phyloP scores from a whole-genome alignment of 768 basidiomycete genomes.

The Guyanaporus albipodus region DNA sequence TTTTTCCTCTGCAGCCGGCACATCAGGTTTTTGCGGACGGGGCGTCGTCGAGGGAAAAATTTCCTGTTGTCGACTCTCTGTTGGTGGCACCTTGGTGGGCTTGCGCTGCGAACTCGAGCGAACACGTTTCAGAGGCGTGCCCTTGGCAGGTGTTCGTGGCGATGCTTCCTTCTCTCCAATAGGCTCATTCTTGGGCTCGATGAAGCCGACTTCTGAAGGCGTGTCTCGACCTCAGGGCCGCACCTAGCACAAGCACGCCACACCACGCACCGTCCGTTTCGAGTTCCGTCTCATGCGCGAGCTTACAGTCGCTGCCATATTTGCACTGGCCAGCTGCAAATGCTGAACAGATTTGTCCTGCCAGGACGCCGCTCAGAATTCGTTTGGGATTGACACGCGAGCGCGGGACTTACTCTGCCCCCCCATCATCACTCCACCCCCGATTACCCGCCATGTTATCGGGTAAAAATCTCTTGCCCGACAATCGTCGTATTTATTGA shows the following conservation, averaged over 20 bases:
- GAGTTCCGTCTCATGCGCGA: slow-evolving; percentile 29
- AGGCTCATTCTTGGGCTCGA: slow-evolving; percentile 9
- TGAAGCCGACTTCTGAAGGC: slow-evolving; percentile 13
- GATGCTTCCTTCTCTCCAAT: background rate
- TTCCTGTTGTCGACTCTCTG: background rate
- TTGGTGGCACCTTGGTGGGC: slow-evolving; percentile 1
- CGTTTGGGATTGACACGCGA: background rate
- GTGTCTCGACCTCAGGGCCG: background rate
- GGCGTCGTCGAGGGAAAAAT: background rate
- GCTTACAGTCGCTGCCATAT: slow-evolving; percentile 26
- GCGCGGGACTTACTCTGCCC: slow-evolving; percentile 28
- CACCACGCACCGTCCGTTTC: slow-evolving; percentile 20
- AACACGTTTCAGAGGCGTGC: slow-evolving; percentile 3
- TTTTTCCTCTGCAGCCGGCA: background rate
- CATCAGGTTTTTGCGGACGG: background rate
- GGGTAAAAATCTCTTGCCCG: slow-evolving; percentile 54
- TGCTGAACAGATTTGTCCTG: slow-evolving; percentile 26
- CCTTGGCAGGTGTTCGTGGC: background rate
- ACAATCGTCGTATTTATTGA: slow-evolving; percentile 32
- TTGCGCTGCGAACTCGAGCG: slow-evolving; percentile 8
- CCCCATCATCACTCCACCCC: slow-evolving; percentile 71
- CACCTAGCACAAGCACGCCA: background rate
- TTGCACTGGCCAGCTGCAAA: slow-evolving; percentile 24
- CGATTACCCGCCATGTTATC: slow-evolving; percentile 72
- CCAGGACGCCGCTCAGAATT: background rate